A percentile compares a stretch with the other conserved stretches of the same genome.
Evolutionary conservation across 1,139 yeast species (phyloP).

Genomic region (Taphrina confusa): DNA sequence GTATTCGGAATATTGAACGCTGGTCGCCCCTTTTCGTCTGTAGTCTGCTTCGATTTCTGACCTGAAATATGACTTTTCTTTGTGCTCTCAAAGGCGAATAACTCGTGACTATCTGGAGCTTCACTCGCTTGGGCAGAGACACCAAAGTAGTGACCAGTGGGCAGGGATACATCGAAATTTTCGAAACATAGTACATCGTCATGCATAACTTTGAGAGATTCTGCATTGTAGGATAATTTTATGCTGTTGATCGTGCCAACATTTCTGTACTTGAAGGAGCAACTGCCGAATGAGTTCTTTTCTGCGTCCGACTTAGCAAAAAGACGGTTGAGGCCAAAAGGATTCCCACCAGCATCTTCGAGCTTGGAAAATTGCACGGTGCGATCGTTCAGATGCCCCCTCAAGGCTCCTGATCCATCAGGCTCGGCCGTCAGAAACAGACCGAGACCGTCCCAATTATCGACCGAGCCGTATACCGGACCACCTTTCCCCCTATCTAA

Average conservation of each 20-base stretch:
- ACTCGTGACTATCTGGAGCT: slow-evolving; percentile 43
- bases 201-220: slow-evolving; percentile 43
- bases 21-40: neutral
- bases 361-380: slow-evolving; percentile 35
- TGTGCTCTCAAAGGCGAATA: slow-evolving; percentile 17
- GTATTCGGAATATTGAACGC: neutral
- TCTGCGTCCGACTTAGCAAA: slow-evolving; percentile 36
- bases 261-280: slow-evolving; percentile 47
- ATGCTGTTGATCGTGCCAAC: slow-evolving; percentile 44
- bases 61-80: slow-evolving; percentile 6
- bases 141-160: slow-evolving; percentile 46
- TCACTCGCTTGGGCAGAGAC: slow-evolving; percentile 46
- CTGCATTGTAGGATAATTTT: slow-evolving; percentile 39
- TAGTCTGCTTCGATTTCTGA: neutral
- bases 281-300: slow-evolving; percentile 46
- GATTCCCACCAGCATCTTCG: slow-evolving; percentile 23
- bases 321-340: slow-evolving; percentile 25
- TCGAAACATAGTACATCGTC: slow-evolving; percentile 48
- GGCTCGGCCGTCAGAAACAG: slow-evolving; percentile 45
- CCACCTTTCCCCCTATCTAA: slow-evolving; percentile 42
- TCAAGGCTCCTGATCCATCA: slow-evolving; percentile 43
- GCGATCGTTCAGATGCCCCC: slow-evolving; percentile 50
- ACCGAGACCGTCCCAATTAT: slow-evolving; percentile 50
- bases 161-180: slow-evolving; percentile 46
- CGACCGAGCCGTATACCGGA: slow-evolving; percentile 47